phyloP scores from a whole-genome alignment of 805 yeast genomes.

The Monosporozyma servazzii region DNA sequence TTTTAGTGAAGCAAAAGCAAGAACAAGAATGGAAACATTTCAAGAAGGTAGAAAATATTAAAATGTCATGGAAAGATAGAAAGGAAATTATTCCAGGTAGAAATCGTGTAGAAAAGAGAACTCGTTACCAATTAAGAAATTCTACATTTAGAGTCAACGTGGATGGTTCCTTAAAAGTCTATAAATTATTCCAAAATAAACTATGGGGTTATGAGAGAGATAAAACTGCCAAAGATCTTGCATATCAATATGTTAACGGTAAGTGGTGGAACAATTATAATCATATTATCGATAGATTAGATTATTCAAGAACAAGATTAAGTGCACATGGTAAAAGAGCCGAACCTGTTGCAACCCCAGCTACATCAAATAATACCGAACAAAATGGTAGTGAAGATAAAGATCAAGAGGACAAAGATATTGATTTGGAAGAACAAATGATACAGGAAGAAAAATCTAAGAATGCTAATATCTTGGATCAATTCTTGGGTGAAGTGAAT shows the following conservation, averaged over 20 bases:
- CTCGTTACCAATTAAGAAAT: slow-evolving; percentile 27
- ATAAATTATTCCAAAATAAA: slow-evolving; percentile 62
- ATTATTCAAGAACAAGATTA: slow-evolving; percentile 23
- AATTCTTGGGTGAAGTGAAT: slow-evolving; percentile 40
- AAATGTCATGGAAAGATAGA: slow-evolving; percentile 35
- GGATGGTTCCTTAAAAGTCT: slow-evolving; percentile 46
- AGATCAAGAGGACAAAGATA: slow-evolving; percentile 11
- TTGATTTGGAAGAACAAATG: slow-evolving; percentile 30
- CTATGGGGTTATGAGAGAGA: slow-evolving; percentile 86
- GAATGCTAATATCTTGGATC: slow-evolving; percentile 39
- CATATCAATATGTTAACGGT: slow-evolving; percentile 50
- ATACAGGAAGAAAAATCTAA: slow-evolving; percentile 35
- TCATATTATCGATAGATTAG: slow-evolving; percentile 61
- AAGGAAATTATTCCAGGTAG: slow-evolving; percentile 48
- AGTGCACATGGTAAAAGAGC: slow-evolving; percentile 2
- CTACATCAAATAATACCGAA: not conserved
- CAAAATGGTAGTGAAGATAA: not conserved
- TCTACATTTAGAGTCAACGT: slow-evolving; percentile 58
- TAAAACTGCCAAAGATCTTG: slow-evolving; percentile 51
- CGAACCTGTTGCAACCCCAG: not conserved
- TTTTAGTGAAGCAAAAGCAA: slow-evolving; percentile 27
- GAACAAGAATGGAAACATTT: slow-evolving; percentile 33
- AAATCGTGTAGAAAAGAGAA: slow-evolving; percentile 46
- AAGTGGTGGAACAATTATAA: slow-evolving; percentile 75
- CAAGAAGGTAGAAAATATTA: slow-evolving; percentile 32